A percentile compares a stretch with the other conserved stretches of the same genome.
These are phyloP conservation scores for Citrus maxima DNA, from an alignment of 345 rosid species.

Conservation along the genomic window DNA sequence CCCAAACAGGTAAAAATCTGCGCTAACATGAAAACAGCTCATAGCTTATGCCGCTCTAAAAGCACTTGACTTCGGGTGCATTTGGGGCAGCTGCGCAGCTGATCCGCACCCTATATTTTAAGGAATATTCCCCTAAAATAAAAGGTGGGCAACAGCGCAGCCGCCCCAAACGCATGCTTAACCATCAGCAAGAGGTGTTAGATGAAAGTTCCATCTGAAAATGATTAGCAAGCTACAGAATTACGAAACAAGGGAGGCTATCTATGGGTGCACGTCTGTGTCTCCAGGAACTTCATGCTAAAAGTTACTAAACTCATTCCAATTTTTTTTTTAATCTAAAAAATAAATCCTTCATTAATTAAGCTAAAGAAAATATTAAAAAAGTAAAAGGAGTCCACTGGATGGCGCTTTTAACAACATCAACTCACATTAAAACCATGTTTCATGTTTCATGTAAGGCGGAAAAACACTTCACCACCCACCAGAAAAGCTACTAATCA, in stretches of 20 bases:
- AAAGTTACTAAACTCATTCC: not conserved
- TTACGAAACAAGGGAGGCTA: not conserved
- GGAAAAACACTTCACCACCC: constrained; percentile 21
- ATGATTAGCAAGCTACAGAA: not conserved
- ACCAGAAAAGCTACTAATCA: not conserved
- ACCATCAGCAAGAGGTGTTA: not conserved
- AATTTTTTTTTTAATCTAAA: not conserved
- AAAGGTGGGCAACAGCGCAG: too few species aligned
- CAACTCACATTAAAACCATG: constrained; percentile 14
- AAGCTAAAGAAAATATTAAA: not conserved
- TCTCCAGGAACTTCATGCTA: not conserved
- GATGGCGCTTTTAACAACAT: constrained; percentile 10
- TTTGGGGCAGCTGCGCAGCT: too few species aligned
- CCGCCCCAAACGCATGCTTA: too few species aligned
- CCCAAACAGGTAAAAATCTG: not conserved
- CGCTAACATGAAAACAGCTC: not conserved
- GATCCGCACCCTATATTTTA: too few species aligned
- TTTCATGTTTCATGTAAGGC: constrained; percentile 14
- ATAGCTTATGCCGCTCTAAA: not conserved
- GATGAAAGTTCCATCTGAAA: not conserved
- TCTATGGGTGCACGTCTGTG: too few species aligned
- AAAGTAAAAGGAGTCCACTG: not conserved
- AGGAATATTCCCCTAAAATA: too few species aligned
- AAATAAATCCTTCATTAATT: constrained; percentile 5
- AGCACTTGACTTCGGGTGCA: not conserved